Percentiles rank a stretch among this genome's conserved stretches.
phyloP scores from a whole-genome alignment of 2,329 filamentous ascomycete genomes.

The Fusarium nisikadoi region DNA sequence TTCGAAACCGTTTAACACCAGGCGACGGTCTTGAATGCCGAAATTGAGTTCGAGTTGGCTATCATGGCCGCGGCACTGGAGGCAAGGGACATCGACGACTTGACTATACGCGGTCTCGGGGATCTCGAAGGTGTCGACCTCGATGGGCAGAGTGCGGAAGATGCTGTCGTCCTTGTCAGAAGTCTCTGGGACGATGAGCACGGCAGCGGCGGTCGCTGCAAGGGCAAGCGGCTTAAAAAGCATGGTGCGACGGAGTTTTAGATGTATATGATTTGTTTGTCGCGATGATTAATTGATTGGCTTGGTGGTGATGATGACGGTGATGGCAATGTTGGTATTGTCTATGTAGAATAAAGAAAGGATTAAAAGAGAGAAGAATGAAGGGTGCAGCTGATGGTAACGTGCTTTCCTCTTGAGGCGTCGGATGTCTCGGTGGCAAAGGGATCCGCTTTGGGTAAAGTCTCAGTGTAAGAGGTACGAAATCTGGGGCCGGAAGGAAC shows the following conservation, averaged over 20 bases:
- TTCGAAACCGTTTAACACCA: constrained; percentile 69
- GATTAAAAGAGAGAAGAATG: not conserved
- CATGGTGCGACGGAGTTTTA: constrained; percentile 39
- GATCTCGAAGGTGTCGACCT: constrained; percentile 51
- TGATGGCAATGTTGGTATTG: not conserved
- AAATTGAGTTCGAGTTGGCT: constrained; percentile 66
- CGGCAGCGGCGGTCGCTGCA: constrained; percentile 54
- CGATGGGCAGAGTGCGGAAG: constrained; percentile 54
- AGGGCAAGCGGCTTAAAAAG: constrained; percentile 48
- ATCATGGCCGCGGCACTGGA: constrained; percentile 60
- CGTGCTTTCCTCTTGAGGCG: constrained; percentile 22
- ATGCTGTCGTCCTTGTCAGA: constrained; percentile 55
- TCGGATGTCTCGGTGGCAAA: constrained; percentile 40
- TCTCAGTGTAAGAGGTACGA: constrained; percentile 1
- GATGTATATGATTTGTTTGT: not conserved
- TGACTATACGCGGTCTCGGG: constrained; percentile 50
- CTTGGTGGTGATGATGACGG: not conserved
- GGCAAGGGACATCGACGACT: constrained; percentile 62
- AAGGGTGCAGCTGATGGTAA: constrained; percentile 7
- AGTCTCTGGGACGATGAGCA: constrained; percentile 65
- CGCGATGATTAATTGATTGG: not conserved
- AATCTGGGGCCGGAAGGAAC: constrained; percentile 27
- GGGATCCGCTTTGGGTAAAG: constrained; percentile 28
- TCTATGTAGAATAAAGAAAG: constrained; percentile 7
- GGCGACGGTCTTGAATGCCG: constrained; percentile 57